These are phyloP conservation scores for Phytophthora palmivora DNA, from an alignment of 352 stramenopile genomes.

Conservation along the genomic window DNA sequence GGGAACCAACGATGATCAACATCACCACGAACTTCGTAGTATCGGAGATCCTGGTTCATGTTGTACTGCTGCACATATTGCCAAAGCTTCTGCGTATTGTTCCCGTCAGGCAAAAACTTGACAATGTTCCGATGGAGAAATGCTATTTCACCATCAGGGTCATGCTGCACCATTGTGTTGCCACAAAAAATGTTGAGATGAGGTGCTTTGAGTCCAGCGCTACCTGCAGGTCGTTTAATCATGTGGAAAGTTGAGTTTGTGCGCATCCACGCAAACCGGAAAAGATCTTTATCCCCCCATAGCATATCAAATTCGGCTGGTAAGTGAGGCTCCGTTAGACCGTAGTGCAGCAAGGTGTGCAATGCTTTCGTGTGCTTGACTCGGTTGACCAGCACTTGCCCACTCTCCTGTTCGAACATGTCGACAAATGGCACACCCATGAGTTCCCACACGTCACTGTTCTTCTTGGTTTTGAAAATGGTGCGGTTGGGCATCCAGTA, in stretches of 20 bases:
- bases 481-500: conserved; percentile 74
- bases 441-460: conserved; percentile 71
- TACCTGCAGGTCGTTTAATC: conserved; percentile 55
- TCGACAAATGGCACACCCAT: conserved; percentile 68
- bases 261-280: conserved; percentile 81
- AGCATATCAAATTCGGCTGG: conserved; percentile 60
- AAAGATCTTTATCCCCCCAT: conserved; percentile 86
- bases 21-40: conserved; percentile 60
- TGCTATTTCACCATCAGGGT: conserved; percentile 51
- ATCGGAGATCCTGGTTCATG: conserved; percentile 42
- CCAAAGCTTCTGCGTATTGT: conserved; percentile 49
- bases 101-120: conserved; percentile 50
- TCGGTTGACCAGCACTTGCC: conserved; percentile 74
- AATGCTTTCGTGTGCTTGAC: conserved; percentile 49
- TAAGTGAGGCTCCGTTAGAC: conserved; percentile 41
- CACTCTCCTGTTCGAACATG: conserved; percentile 84
- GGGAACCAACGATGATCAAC: conserved; percentile 68
- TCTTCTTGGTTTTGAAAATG: conserved; percentile 75
- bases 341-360: conserved; percentile 71
- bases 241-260: conserved; percentile 76
- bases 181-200: conserved; percentile 71
- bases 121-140: conserved; percentile 74
- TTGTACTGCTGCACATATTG: conserved; percentile 62
- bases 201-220: conserved; percentile 45
- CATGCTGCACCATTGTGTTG: conserved; percentile 73